Percentiles rank a stretch among this genome's conserved stretches.
phyloP scores from a whole-genome alignment of 495 filamentous ascomycete genomes.

The Penicillium malachiteum region DNA sequence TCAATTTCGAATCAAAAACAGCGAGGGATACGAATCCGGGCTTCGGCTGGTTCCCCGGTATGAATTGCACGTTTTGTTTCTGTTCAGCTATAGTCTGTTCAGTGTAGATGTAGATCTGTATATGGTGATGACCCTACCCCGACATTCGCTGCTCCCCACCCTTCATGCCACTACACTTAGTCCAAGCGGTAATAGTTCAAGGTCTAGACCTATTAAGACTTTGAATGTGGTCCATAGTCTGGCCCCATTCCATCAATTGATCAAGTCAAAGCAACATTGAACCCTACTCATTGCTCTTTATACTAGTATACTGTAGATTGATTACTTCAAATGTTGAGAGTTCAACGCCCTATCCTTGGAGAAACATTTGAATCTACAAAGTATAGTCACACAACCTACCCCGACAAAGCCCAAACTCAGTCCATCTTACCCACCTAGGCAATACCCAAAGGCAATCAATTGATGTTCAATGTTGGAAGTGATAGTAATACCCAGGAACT shows the following conservation, averaged over 20 bases:
- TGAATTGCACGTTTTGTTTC: slow-evolving; percentile 32
- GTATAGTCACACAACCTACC: not conserved
- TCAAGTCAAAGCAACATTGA: too few relatives aligned
- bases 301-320: too few relatives aligned
- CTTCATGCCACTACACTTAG: too few relatives aligned
- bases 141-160: too few relatives aligned
- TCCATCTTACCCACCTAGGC: not conserved
- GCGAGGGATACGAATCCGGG: slow-evolving; percentile 31
- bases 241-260: too few relatives aligned
- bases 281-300: too few relatives aligned
- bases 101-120: slow-evolving; percentile 3
- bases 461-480: not conserved
- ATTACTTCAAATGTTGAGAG: too few relatives aligned
- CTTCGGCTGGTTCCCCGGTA: slow-evolving; percentile 28
- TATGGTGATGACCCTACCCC: not conserved
- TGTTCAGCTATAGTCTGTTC: slow-evolving; percentile 16
- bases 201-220: too few relatives aligned
- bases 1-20: slow-evolving; percentile 23
- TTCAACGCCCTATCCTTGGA: not conserved
- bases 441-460: not conserved
- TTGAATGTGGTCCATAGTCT: too few relatives aligned
- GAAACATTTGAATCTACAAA: not conserved
- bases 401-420: not conserved
- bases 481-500: too few relatives aligned
- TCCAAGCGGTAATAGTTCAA: too few relatives aligned